These are phyloP conservation scores for Stagonosporopsis cucurbitacearum DNA, from an alignment of 2,329 filamentous ascomycete genomes.

Conservation along the genomic window DNA sequence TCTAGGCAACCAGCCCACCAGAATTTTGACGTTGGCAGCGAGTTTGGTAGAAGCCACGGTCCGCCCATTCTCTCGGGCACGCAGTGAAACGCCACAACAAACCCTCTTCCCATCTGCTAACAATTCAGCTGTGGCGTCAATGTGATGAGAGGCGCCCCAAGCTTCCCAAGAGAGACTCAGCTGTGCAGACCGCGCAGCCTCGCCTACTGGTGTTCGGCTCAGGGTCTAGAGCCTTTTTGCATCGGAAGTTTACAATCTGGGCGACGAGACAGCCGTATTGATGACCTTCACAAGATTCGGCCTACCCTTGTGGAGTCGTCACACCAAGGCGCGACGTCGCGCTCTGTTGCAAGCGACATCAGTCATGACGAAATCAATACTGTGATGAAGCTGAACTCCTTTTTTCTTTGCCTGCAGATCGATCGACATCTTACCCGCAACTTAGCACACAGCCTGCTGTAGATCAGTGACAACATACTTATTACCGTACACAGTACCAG, in stretches of 20 bases:
- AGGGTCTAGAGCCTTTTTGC: background rate
- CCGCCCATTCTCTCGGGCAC: background rate
- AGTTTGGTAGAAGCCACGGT: slow-evolving; percentile 1
- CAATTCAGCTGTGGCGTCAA: background rate
- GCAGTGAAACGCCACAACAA: background rate
- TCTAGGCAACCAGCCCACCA: slow-evolving; percentile 1
- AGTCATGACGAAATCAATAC: slow-evolving; percentile 15
- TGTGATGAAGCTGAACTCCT: slow-evolving; percentile 2
- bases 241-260: background rate
- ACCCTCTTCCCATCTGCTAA: background rate
- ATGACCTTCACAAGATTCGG: background rate
- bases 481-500: no score
- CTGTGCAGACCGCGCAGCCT: slow-evolving; percentile 3
- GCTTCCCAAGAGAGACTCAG: background rate
- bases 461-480: background rate
- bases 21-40: slow-evolving; percentile 1
- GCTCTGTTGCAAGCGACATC: background rate
- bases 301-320: slow-evolving; percentile 9
- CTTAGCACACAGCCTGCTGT: background rate
- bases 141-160: background rate
- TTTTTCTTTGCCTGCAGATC: background rate
- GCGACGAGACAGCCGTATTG: background rate
- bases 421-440: background rate
- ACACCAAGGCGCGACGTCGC: background rate
- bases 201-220: background rate